Evolutionary conservation across 2,329 filamentous ascomycete genomes (phyloP), one percentile per base, ranked within the genome.

Genomic region (Meredithiella fracta): DNA sequence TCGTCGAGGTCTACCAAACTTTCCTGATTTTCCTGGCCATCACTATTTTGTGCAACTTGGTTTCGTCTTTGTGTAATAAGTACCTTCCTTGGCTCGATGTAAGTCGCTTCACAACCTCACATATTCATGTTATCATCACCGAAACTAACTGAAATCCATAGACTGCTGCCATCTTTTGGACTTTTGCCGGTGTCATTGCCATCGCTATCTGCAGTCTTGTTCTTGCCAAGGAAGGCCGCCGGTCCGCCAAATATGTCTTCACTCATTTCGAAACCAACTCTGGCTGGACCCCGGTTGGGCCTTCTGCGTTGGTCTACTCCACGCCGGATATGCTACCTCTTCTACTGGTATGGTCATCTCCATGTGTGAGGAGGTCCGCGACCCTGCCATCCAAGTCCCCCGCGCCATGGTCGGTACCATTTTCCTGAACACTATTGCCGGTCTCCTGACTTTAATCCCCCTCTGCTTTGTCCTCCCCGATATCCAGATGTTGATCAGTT

Each of bases 301-400:
- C 3, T 86, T 85, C 69, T 80, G 77, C 64, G 79, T 87, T 58
- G 83, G 83, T 64, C 73, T 87, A 26, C 71, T 86, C 20, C 83
- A 86, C 62, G 83, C 80, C 52, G 83, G 79, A 60, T 86, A 87
- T 63, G 82, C 81, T 49, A 86, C 83, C 14, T 86, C 83, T 3
- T 84, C 82, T 15, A 86, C 83, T 0, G 85, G 85, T 68, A 88
- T 88, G 84, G 83, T 88, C 58, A 83, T 87, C 65, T 84, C 80
- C 60, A 86, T 86, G 83, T 85, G 81, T 62, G 83, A 87, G 67
- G 83, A 86, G 66, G 82, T 85, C 11, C 72, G 76, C 64, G 69
- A 79, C 51, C 83, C 83, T 3, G 72, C 79, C 0, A 77, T 73
- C 1, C 83, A 86, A 65, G 82, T 86, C 6, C 82, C 83, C 61